Conservation (phyloP, 2,329 filamentous ascomycete species). For the Aureobasidium leucospermi region DNA sequence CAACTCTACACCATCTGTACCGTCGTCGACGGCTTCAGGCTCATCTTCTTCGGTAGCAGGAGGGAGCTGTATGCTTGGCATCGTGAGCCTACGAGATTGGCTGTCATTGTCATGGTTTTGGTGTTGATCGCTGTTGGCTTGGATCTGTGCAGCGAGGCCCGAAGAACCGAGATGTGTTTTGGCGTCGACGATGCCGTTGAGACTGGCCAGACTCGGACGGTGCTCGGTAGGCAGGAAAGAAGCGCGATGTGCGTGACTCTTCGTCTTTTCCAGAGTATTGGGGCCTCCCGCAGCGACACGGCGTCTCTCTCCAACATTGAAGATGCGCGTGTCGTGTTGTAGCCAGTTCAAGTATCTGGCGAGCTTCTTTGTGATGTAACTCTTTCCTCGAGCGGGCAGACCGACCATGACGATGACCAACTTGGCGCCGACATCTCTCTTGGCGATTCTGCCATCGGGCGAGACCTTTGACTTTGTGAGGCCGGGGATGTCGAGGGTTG, state of each 20-base stretch:
- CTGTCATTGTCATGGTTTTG: background rate
- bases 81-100: background rate
- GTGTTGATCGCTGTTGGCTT: conserved; percentile 49
- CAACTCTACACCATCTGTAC: conserved; percentile 19
- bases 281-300: conserved; percentile 64
- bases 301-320: conserved; percentile 92
- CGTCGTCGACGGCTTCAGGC: conserved; percentile 11
- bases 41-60: background rate
- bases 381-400: conserved; percentile 89
- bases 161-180: conserved; percentile 20
- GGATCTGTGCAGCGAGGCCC: conserved; percentile 45
- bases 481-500: conserved; percentile 92
- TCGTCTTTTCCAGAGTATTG: conserved; percentile 27
- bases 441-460: conserved; percentile 87
- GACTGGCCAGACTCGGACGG: conserved; percentile 19
- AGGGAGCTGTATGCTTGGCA: conserved; percentile 3
- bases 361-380: conserved; percentile 98
- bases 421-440: conserved; percentile 91
- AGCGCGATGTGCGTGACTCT: conserved; percentile 18
- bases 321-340: conserved; percentile 90
- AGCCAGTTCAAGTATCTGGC: conserved; percentile 94
- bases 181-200: conserved; percentile 20
- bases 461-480: conserved; percentile 93
- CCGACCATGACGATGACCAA: conserved; percentile 98
- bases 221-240: conserved; percentile 17